Percentiles rank a stretch among this genome's conserved stretches.
Conservation (phyloP, 2,329 filamentous ascomycete genomes). For the Aspergillus persii region DNA sequence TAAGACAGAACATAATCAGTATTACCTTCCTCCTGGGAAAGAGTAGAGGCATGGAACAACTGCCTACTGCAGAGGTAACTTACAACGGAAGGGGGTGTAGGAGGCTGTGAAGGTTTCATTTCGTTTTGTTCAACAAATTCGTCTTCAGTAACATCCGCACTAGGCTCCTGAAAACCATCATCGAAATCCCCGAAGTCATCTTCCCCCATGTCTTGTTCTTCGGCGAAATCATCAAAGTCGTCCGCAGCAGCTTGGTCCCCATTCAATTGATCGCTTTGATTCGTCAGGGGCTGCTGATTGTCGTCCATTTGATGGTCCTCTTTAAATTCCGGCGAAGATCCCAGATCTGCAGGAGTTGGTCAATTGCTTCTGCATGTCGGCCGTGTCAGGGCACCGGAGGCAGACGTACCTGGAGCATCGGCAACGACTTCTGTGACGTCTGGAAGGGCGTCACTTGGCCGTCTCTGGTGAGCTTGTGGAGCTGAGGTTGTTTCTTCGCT, state of each 20-base stretch:
- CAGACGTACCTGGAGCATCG: slow-evolving; percentile 58
- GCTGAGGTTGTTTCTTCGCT: slow-evolving; percentile 32
- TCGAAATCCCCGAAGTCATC: slow-evolving; percentile 67
- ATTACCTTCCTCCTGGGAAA: not conserved
- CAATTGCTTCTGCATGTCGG: slow-evolving; percentile 53
- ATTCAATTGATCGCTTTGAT: slow-evolving; percentile 56
- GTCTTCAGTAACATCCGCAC: slow-evolving; percentile 27
- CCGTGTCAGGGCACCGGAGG: slow-evolving; percentile 29
- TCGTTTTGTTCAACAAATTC: slow-evolving; percentile 17
- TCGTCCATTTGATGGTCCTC: slow-evolving; percentile 42
- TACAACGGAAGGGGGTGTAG: slow-evolving; percentile 43
- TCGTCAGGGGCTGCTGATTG: slow-evolving; percentile 40
- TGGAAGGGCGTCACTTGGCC: slow-evolving; percentile 43
- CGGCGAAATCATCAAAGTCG: slow-evolving; percentile 53
- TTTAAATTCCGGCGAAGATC: slow-evolving; percentile 52
- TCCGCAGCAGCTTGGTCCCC: slow-evolving; percentile 67
- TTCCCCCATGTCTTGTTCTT: slow-evolving; percentile 51
- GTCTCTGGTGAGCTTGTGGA: slow-evolving; percentile 40
- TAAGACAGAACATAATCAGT: slow-evolving; percentile 16
- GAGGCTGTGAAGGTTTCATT: slow-evolving; percentile 23
- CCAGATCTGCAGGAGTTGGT: slow-evolving; percentile 58
- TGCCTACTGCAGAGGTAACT: slow-evolving; percentile 25
- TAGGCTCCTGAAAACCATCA: slow-evolving; percentile 59
- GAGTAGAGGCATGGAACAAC: not conserved
- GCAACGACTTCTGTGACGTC: slow-evolving; percentile 43